Percentiles rank a stretch among this genome's conserved stretches.
These are phyloP conservation scores for Acidiella bohemica DNA, from an alignment of 495 filamentous ascomycete species.

Conservation along the genomic window DNA sequence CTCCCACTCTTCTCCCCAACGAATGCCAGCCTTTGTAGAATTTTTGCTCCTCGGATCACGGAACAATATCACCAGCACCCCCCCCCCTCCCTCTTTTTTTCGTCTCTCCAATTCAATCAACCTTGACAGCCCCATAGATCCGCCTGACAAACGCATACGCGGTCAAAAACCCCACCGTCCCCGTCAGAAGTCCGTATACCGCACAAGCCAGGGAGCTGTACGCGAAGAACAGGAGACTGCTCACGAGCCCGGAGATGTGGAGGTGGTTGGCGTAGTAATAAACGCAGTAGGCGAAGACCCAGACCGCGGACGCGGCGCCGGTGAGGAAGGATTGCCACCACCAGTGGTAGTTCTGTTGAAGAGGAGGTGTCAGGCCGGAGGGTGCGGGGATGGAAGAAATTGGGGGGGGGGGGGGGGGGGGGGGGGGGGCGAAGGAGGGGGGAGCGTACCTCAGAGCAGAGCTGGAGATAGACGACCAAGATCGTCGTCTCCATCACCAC, in stretches of 20 bases:
- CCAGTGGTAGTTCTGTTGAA: slow-evolving; percentile 75
- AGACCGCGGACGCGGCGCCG: slow-evolving; percentile 64
- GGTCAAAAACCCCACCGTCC: slow-evolving; percentile 78
- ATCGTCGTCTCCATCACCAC: slow-evolving; percentile 83
- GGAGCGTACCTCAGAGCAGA: slow-evolving; percentile 55
- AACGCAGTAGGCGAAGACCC: slow-evolving; percentile 75
- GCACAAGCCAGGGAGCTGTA: slow-evolving; percentile 70
- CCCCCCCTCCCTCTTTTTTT: too few species aligned
- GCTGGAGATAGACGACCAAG: slow-evolving; percentile 72
- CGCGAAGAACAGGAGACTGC: slow-evolving; percentile 71
- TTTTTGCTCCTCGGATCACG: too few species aligned
- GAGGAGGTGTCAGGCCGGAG: too few species aligned
- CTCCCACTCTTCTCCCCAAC: too few species aligned
- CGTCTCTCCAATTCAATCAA: slow-evolving; percentile 24
- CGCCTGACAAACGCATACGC: slow-evolving; percentile 80
- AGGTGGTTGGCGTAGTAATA: slow-evolving; percentile 81
- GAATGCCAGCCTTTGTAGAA: too few species aligned
- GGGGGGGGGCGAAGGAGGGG: not conserved
- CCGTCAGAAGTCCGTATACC: slow-evolving; percentile 71
- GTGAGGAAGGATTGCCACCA: slow-evolving; percentile 89
- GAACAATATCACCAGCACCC: too few species aligned
- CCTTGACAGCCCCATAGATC: slow-evolving; percentile 57
- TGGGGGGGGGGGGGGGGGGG: not conserved
- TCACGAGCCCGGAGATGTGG: slow-evolving; percentile 71
- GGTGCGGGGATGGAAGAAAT: not conserved